A percentile compares a stretch with the other conserved stretches of the same genome.
Evolutionary conservation across 2,329 filamentous ascomycete species (phyloP).

Genomic region (Shiraia sp.): DNA sequence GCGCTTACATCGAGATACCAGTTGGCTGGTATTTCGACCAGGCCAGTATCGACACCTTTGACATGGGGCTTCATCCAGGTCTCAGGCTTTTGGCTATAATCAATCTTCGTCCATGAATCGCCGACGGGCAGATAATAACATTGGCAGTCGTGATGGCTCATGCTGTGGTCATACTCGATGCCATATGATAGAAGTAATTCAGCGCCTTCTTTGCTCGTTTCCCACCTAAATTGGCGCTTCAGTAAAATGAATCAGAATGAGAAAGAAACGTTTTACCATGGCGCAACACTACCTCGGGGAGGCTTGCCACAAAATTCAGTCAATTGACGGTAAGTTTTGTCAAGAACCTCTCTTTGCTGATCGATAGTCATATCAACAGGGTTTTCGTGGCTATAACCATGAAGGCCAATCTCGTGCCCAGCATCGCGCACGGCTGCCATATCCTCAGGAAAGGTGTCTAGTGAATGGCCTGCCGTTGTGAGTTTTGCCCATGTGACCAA

Average conservation of each 20-base stretch:
- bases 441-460: conserved; percentile 69
- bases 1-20: conserved; percentile 62
- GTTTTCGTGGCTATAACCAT: conserved; percentile 74
- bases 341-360: conserved; percentile 74
- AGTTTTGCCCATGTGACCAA: too few relatives aligned
- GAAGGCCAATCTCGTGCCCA: conserved; percentile 67
- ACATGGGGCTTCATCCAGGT: conserved; percentile 70
- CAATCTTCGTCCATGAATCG: conserved; percentile 70
- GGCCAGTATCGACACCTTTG: conserved; percentile 61
- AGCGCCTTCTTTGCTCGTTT: conserved; percentile 68
- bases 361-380: conserved; percentile 70
- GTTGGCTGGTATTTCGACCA: conserved; percentile 68
- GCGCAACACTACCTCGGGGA: conserved; percentile 72
- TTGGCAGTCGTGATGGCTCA: conserved; percentile 67
- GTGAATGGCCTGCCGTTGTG: too few relatives aligned
- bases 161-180: conserved; percentile 70
- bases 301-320: conserved; percentile 71
- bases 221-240: conserved; percentile 55
- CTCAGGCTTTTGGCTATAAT: conserved; percentile 64
- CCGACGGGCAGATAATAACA: conserved; percentile 66
- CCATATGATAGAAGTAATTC: conserved; percentile 67
- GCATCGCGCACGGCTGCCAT: conserved; percentile 61
- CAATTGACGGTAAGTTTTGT: conserved; percentile 73
- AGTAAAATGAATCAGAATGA: conserved; percentile 40
- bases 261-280: conserved; percentile 53